phyloP scores from a whole-genome alignment of 495 filamentous ascomycete species.

The Podospora fimiseda region DNA sequence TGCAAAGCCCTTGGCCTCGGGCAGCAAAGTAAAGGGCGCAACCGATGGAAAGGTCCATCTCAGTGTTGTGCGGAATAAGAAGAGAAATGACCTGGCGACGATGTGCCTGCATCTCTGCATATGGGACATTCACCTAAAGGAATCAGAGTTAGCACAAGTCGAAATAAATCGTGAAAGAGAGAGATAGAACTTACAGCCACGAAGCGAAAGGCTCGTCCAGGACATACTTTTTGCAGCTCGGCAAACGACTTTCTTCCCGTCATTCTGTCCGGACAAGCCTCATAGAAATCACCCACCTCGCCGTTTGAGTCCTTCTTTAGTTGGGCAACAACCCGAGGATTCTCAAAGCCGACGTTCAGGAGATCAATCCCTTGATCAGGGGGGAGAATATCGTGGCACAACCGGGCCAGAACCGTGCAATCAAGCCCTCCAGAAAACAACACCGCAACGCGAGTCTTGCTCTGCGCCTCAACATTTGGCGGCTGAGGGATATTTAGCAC shows the following conservation, averaged over 20 bases:
- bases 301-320: constrained; percentile 18
- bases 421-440: constrained; percentile 94
- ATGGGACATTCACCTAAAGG: constrained; percentile 70
- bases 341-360: constrained; percentile 95
- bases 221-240: constrained; percentile 68
- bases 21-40: constrained; percentile 90
- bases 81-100: constrained; percentile 62
- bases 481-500: constrained; percentile 62
- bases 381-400: constrained; percentile 75
- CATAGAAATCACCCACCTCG: constrained; percentile 48
- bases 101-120: constrained; percentile 64
- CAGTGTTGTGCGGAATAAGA: constrained; percentile 89
- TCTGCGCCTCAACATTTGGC: constrained; percentile 20
- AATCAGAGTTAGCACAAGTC: constrained; percentile 3
- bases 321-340: constrained; percentile 60
- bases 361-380: constrained; percentile 67
- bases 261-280: constrained; percentile 80
- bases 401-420: constrained; percentile 78
- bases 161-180: not conserved
- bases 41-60: constrained; percentile 98
- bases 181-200: constrained; percentile 46
- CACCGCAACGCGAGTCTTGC: constrained; percentile 59
- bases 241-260: constrained; percentile 71
- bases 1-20: constrained; percentile 59
- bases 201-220: constrained; percentile 70